Evolutionary conservation across 208 protist species (phyloP).

Genomic region (Leishmania tropica): DNA sequence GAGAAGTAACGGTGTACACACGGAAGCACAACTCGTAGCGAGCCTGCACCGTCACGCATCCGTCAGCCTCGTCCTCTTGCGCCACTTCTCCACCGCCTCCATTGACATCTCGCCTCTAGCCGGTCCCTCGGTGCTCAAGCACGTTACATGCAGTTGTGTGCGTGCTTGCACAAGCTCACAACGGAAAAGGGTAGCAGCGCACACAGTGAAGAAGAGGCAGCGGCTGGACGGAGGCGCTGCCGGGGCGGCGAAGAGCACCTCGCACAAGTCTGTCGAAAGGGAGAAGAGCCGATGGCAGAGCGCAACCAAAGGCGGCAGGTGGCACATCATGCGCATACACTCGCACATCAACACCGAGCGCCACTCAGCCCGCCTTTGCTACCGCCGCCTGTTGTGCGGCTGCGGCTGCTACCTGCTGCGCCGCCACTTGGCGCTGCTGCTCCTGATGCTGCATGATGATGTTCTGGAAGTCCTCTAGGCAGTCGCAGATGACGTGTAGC

Average conservation of each 20-base stretch:
- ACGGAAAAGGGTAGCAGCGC: background rate
- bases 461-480: slow-evolving; percentile 89
- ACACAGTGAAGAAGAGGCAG: background rate
- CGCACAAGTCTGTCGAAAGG: background rate
- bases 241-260: background rate
- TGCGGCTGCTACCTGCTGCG: slow-evolving; percentile 7
- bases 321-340: background rate
- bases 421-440: slow-evolving; percentile 13
- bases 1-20: background rate
- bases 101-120: background rate
- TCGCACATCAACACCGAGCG: background rate
- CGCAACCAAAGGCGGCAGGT: background rate
- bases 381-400: slow-evolving; percentile 6
- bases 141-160: background rate
- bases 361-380: background rate
- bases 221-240: background rate
- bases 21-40: background rate
- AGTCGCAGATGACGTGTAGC: slow-evolving; percentile 88
- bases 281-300: background rate
- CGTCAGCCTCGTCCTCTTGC: background rate
- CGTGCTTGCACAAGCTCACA: background rate
- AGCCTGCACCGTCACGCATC: background rate
- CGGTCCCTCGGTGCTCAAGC: background rate
- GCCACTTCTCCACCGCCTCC: background rate
- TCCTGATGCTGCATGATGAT: slow-evolving; percentile 80